Percentiles rank a stretch among this genome's conserved stretches.
phyloP scores from a whole-genome alignment of 2,329 filamentous ascomycete species.

The Aspergillus fumigatus region DNA sequence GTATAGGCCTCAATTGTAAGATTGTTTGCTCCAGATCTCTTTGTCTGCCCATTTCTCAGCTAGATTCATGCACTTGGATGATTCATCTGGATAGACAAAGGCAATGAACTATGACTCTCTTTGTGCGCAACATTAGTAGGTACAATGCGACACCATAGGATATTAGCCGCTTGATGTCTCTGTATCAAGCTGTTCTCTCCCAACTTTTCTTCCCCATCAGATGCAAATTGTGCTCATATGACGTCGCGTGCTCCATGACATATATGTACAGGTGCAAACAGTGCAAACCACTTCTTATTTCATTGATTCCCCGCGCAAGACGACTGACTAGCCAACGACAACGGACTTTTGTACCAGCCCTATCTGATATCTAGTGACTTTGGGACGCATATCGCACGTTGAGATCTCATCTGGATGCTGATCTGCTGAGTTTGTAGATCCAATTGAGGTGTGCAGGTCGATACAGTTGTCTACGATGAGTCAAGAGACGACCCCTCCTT shows the following conservation, averaged over 20 bases:
- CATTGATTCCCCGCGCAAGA: not conserved
- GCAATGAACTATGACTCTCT: not conserved
- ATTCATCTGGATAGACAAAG: not conserved
- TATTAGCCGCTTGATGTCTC: not conserved
- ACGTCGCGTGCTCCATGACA: not conserved
- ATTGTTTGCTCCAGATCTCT: not conserved
- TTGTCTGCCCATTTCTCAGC: not conserved
- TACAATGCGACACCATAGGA: not conserved
- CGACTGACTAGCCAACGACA: not conserved
- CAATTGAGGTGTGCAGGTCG: not conserved
- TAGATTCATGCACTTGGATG: too few species aligned
- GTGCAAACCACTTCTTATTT: slow-evolving; percentile 1
- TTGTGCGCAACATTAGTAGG: not conserved
- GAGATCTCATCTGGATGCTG: not conserved
- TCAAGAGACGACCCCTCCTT: slow-evolving; percentile 21
- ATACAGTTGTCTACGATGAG: slow-evolving; percentile 20
- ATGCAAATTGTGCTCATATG: not conserved
- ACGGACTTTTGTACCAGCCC: not conserved
- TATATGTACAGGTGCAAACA: slow-evolving; percentile 1
- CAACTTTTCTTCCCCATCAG: not conserved
- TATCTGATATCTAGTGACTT: not conserved
- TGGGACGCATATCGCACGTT: not conserved
- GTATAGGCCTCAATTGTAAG: too few species aligned
- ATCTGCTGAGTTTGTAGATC: not conserved
- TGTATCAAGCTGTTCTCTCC: not conserved